These are phyloP conservation scores for Quercus phellos DNA, from an alignment of 331 rosid genomes.

Conservation along the genomic window DNA sequence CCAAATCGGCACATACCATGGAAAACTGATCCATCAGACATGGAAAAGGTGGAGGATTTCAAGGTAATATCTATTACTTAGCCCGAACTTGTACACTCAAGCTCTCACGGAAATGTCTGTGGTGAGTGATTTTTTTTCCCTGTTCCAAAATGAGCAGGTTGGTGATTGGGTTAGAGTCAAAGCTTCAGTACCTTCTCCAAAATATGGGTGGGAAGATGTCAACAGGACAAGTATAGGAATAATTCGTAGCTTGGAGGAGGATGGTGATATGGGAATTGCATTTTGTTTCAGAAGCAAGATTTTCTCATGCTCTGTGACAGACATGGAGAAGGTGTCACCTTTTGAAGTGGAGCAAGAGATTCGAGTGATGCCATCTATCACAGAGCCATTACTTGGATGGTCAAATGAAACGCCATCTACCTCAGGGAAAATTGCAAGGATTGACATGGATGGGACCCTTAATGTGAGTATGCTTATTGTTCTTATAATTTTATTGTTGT, in stretches of 20 bases:
- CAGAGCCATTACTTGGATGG: constrained; percentile 94
- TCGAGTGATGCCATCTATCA: constrained; percentile 67
- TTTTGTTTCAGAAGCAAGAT: constrained; percentile 95
- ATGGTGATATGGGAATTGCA: constrained; percentile 90
- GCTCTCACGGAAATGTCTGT: not conserved
- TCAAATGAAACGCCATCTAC: constrained; percentile 90
- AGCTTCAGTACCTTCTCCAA: constrained; percentile 94
- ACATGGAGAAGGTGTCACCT: constrained; percentile 86
- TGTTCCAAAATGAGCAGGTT: constrained; percentile 49
- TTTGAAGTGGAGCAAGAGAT: constrained; percentile 88
- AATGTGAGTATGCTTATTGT: constrained; percentile 55
- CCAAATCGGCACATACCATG: constrained; percentile 87
- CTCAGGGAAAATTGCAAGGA: constrained; percentile 73
- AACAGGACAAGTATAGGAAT: constrained; percentile 81
- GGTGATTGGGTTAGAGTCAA: constrained; percentile 99
- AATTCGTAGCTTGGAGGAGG: constrained; percentile 90
- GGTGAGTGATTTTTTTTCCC: not conserved
- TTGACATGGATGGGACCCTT: constrained; percentile 97
- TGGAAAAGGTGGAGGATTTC: constrained; percentile 97
- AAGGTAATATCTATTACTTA: constrained; percentile 43
- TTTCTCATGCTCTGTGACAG: constrained; percentile 87
- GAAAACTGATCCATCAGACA: constrained; percentile 97
- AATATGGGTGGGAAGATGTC: constrained; percentile 98
- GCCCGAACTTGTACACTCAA: not conserved
- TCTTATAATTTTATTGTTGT: not conserved